Evolutionary conservation across 164 flowering plant species (phyloP).

Genomic region (Vitis labrusca): DNA sequence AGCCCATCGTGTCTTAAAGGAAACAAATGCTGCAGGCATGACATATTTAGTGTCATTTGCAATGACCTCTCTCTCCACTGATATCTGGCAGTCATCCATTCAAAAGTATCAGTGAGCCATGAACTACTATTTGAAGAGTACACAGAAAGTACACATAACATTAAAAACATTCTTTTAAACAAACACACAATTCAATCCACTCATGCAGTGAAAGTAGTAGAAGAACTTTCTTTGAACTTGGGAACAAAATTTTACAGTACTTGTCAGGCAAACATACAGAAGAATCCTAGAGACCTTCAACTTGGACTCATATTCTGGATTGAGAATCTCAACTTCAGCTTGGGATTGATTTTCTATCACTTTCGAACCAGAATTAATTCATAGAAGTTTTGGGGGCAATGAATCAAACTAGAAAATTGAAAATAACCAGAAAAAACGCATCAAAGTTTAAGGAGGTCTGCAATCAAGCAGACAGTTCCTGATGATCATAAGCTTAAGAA

Average conservation of each 20-base stretch:
- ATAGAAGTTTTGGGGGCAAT: too few relatives aligned
- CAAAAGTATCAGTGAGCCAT: not conserved
- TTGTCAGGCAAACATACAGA: not conserved
- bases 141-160: not conserved
- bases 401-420: too few relatives aligned
- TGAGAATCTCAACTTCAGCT: too few relatives aligned
- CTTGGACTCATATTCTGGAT: too few relatives aligned
- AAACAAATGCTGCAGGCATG: slow-evolving; percentile 94
- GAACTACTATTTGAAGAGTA: not conserved
- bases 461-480: too few relatives aligned
- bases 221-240: not conserved
- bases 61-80: slow-evolving; percentile 47
- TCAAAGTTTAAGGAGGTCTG: too few relatives aligned
- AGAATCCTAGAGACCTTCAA: not conserved
- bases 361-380: too few relatives aligned
- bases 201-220: not conserved
- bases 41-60: slow-evolving; percentile 47
- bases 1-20: slow-evolving; percentile 83
- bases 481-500: too few relatives aligned
- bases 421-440: too few relatives aligned
- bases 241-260: not conserved
- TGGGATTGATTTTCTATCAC: too few relatives aligned
- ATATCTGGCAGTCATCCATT: slow-evolving; percentile 37
- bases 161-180: not conserved
- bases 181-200: not conserved